Conservation (phyloP, 805 yeast species). For the Jamesozyma hellenica region DNA sequence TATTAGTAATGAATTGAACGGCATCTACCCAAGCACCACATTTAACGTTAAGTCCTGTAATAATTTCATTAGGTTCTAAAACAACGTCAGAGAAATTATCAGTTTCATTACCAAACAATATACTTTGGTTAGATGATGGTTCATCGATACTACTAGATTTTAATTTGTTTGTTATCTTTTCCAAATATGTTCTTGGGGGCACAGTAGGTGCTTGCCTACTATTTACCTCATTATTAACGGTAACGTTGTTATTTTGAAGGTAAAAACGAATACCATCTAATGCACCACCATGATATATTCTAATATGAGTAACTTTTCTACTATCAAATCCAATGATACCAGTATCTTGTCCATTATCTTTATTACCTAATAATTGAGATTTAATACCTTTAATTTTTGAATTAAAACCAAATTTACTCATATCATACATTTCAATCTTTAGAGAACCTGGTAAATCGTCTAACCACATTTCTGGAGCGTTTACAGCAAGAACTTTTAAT, state of each 20-base stretch:
- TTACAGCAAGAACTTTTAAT: conserved; percentile 47
- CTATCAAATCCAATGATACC: conserved; percentile 24
- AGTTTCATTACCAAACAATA: conserved; percentile 44
- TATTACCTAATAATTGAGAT: conserved; percentile 21
- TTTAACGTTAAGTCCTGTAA: conserved; percentile 53
- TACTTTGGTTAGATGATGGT: conserved; percentile 5
- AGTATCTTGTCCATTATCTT: conserved; percentile 21
- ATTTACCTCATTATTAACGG: background rate
- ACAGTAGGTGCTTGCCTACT: conserved; percentile 30
- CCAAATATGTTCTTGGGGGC: conserved; percentile 39
- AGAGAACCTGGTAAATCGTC: conserved; percentile 35
- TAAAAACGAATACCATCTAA: conserved; percentile 69
- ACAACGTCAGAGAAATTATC: conserved; percentile 44
- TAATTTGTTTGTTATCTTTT: conserved; percentile 21
- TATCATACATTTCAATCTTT: conserved; percentile 12
- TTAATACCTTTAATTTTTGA: conserved; percentile 18
- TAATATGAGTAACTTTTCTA: conserved; percentile 37
- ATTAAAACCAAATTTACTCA: conserved; percentile 24
- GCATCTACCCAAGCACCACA: conserved; percentile 89
- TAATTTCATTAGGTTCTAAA: conserved; percentile 47
- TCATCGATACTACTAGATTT: conserved; percentile 9
- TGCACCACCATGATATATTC: conserved; percentile 66
- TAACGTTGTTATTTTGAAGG: conserved; percentile 14
- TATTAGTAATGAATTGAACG: conserved; percentile 55
- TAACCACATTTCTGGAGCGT: conserved; percentile 48